phyloP scores from a whole-genome alignment of 345 rosid genomes.

The Gossypium herbaceum region DNA sequence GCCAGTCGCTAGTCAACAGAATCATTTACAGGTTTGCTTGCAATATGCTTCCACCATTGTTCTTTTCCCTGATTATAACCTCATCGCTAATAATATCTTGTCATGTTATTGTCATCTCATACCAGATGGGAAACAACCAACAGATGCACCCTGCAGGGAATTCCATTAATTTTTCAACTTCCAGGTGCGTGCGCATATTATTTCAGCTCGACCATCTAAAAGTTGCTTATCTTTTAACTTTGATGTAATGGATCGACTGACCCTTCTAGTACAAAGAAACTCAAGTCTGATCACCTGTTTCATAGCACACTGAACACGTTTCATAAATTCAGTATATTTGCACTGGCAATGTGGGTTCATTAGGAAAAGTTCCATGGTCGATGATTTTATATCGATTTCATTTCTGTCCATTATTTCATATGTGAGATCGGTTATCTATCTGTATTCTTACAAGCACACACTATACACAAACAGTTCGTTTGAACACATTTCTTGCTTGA shows the following conservation, averaged over 20 bases:
- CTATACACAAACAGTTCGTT: too few relatives aligned
- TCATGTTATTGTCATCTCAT: slow-evolving; percentile 8
- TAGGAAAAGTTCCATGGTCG: not conserved
- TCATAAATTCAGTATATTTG: not conserved
- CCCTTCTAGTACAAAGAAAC: not conserved
- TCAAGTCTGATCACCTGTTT: too few relatives aligned
- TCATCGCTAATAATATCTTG: not conserved
- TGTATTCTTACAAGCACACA: not conserved
- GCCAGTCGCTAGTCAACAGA: slow-evolving; percentile 25
- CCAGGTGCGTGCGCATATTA: slow-evolving; percentile 29
- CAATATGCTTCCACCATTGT: not conserved
- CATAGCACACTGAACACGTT: not conserved
- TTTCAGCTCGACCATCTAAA: not conserved
- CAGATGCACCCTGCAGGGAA: slow-evolving; percentile 27
- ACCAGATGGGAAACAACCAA: slow-evolving; percentile 40
- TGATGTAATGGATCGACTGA: not conserved
- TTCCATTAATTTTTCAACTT: slow-evolving; percentile 28
- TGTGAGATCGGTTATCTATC: not conserved
- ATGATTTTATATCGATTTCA: too few relatives aligned
- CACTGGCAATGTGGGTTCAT: not conserved
- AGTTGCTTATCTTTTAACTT: not conserved
- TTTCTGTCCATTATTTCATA: too few relatives aligned
- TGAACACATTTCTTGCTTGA: not conserved
- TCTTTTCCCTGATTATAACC: not conserved
- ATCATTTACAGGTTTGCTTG: slow-evolving; percentile 34